Base-by-base conservation (phyloP, 257 asterid species). In the Solanum medicagineum region DNA sequence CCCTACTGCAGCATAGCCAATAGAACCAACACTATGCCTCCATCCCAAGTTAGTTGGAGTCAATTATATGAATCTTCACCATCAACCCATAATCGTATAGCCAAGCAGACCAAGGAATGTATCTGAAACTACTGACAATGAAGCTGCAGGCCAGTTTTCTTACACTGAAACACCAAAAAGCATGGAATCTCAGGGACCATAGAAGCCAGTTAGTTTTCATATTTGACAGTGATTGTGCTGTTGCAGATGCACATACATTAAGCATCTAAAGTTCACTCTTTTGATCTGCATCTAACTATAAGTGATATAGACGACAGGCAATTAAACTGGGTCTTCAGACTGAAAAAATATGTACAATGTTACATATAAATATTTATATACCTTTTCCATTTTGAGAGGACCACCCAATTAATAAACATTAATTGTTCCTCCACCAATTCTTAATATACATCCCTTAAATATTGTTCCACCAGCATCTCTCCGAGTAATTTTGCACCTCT, bases 391-490 rank as follows among this genome's bases (percentile, higher is more conserved):
- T 10, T 29, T 49, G 86, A 60, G 59, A 36, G 56, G 55, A 47
- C 81, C 75, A 54, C 55, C 26, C 20, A 29, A 45, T 79, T 16
- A 8, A 29, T 24, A 40, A 77, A 80, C 40, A 70, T 36, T 53
- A 84, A 70, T 49, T 22, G 63, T 66, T 32, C 62, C 83, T 77
- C 83, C 83, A 29, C 85, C 70, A 85, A 83, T 86, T 84, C 89
- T 84, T 69, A 42, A 55, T 53, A 55, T 87, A 42, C 85, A n/a
- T 63, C 66, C 86, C 74, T 85, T 94, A 89, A 96, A 80, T 92
- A 92, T 87, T 93, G 92, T 85, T 96, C 94, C 91, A 93, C 97
- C 93, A 96, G 86, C 99, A 96, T 94, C 92, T 94, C 96, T 49
- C 96, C 97, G 1, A 93, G 97, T 92, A 94, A 91, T 89, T 95